Percentiles rank a stretch among this genome's conserved stretches.
phyloP scores from a whole-genome alignment of 257 asterid species.

The Penstemon barbatus region DNA sequence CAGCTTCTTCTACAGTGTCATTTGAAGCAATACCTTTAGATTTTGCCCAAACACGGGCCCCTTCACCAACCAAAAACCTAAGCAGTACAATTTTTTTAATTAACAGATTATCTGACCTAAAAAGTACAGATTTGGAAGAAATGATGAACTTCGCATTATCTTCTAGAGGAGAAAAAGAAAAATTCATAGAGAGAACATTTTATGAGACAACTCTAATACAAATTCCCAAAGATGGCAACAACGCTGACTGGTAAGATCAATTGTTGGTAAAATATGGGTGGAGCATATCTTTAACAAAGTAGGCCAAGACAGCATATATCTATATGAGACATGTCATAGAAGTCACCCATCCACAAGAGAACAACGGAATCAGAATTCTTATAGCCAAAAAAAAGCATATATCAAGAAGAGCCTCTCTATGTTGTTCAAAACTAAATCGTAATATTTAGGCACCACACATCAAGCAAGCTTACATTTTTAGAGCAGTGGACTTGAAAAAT shows the following conservation, averaged over 20 bases:
- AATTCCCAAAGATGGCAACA: background rate
- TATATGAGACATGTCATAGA: background rate
- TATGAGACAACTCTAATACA: background rate
- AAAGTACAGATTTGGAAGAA: background rate
- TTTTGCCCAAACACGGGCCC: conserved; percentile 79
- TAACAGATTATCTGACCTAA: conserved; percentile 15
- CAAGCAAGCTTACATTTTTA: conserved; percentile 4
- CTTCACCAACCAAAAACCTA: conserved; percentile 98
- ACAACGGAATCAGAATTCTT: background rate
- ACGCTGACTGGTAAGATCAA: background rate
- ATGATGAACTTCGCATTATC: background rate
- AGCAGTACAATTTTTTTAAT: conserved; percentile 20
- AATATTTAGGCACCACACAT: background rate
- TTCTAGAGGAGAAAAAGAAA: background rate
- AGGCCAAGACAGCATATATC: too few relatives aligned
- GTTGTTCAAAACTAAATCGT: background rate
- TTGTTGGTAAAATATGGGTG: background rate
- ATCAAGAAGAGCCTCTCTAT: background rate
- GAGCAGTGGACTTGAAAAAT: background rate
- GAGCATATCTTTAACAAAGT: background rate
- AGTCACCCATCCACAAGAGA: conserved; percentile 20
- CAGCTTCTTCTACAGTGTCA: conserved; percentile 43
- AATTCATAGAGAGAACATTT: conserved; percentile 1
- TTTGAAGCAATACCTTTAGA: conserved; percentile 66
- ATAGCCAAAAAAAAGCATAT: background rate